These are phyloP conservation scores for Penicillium argentinense DNA, from an alignment of 495 filamentous ascomycete genomes.

Conservation along the genomic window DNA sequence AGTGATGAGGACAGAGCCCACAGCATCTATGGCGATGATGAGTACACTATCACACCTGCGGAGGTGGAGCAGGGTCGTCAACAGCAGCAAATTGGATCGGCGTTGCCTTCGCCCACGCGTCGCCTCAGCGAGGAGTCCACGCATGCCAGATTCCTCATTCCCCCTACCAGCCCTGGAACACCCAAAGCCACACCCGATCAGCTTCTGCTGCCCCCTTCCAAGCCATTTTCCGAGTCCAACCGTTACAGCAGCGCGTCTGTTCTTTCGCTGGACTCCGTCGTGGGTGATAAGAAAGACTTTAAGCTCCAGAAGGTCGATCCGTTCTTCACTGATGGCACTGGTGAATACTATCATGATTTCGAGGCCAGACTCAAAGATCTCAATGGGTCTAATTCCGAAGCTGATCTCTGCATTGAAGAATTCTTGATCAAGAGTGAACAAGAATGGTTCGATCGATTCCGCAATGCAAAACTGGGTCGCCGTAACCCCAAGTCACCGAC, in stretches of 20 bases:
- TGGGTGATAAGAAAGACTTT: conserved; percentile 61
- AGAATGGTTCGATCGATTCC: conserved; percentile 64
- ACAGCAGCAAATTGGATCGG: not conserved
- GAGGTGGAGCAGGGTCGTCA: conserved; percentile 40
- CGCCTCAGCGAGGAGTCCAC: conserved; percentile 34
- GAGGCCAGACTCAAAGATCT: conserved; percentile 58
- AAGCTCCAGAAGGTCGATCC: conserved; percentile 70
- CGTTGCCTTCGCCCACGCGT: conserved; percentile 10
- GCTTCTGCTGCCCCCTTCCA: conserved; percentile 29
- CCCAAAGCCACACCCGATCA: conserved; percentile 36
- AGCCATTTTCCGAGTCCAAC: conserved; percentile 29
- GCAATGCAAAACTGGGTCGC: conserved; percentile 55
- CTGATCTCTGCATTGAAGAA: conserved; percentile 64
- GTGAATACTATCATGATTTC: conserved; percentile 60
- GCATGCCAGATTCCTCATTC: conserved; percentile 16
- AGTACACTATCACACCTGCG: conserved; percentile 43
- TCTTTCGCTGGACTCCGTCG: conserved; percentile 54
- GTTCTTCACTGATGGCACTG: conserved; percentile 67
- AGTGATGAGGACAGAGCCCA: conserved; percentile 43
- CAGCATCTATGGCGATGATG: conserved; percentile 44
- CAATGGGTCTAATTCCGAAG: conserved; percentile 56
- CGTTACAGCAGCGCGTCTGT: conserved; percentile 48
- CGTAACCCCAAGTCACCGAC: conserved; percentile 44
- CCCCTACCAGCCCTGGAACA: conserved; percentile 26
- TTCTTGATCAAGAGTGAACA: conserved; percentile 68